A percentile compares a stretch with the other conserved stretches of the same genome.
phyloP scores from a whole-genome alignment of 257 asterid species.

The Nicotiana tomentosiformis region DNA sequence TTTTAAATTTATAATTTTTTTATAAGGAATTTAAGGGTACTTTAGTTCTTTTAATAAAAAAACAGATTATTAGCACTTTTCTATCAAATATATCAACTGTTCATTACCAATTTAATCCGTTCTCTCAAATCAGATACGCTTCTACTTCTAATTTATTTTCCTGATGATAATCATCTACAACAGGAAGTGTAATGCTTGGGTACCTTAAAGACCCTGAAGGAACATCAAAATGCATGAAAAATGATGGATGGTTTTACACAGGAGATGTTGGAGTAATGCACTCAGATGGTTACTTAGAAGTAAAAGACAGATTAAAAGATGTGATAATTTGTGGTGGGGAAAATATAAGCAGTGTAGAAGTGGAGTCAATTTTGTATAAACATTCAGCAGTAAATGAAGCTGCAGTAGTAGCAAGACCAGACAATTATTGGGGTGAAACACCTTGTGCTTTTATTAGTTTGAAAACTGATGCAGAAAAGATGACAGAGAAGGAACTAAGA shows the following conservation, averaged over 20 bases:
- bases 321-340: slow-evolving; percentile 50
- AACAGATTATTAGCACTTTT: too few relatives aligned
- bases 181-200: slow-evolving; percentile 32
- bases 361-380: slow-evolving; percentile 37
- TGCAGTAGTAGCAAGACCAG: slow-evolving; percentile 52
- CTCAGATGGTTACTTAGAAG: slow-evolving; percentile 44
- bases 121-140: neutral
- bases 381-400: slow-evolving; percentile 47
- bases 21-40: too few relatives aligned
- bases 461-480: slow-evolving; percentile 19
- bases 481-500: slow-evolving; percentile 37
- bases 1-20: too few relatives aligned
- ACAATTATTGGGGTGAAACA: slow-evolving; percentile 48
- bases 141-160: neutral
- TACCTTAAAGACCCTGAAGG: slow-evolving; percentile 39
- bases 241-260: slow-evolving; percentile 44
- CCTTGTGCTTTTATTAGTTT: slow-evolving; percentile 45
- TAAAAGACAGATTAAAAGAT: slow-evolving; percentile 41
- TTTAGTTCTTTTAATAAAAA: too few relatives aligned
- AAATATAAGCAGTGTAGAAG: slow-evolving; percentile 54
- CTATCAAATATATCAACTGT: too few relatives aligned
- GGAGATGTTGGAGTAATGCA: slow-evolving; percentile 54
- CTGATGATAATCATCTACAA: neutral
- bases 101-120: neutral
- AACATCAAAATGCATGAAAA: slow-evolving; percentile 31